Evolutionary conservation across 2,329 filamentous ascomycete genomes (phyloP).

Genomic region (Talaromyces sp.): DNA sequence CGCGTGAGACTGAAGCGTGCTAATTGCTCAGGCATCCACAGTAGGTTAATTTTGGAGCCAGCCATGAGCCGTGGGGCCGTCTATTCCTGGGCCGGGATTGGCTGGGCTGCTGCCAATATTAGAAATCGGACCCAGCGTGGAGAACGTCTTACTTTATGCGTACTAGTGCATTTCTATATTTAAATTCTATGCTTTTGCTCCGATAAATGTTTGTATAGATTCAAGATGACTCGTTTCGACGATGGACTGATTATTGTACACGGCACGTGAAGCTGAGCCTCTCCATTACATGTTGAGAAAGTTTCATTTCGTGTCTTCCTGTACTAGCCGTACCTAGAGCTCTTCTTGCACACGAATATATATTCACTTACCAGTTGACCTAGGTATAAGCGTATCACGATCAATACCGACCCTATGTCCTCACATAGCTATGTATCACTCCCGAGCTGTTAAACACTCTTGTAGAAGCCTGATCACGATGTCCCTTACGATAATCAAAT

Average conservation of each 20-base stretch:
- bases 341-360: neutral
- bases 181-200: neutral
- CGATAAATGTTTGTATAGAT: neutral
- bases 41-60: constrained; percentile 4
- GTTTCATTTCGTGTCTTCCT: neutral
- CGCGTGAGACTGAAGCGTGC: neutral
- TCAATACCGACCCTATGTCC: too few relatives aligned
- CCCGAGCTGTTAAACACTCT: neutral
- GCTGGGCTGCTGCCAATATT: constrained; percentile 8
- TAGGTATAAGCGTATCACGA: too few relatives aligned
- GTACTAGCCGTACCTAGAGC: neutral
- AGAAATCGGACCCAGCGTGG: constrained; percentile 8
- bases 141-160: neutral
- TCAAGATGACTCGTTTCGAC: neutral
- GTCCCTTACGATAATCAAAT: neutral
- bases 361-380: neutral
- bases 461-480: neutral
- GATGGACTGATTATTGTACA: neutral
- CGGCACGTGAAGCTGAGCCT: neutral
- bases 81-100: neutral
- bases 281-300: neutral
- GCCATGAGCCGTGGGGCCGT: constrained; percentile 11
- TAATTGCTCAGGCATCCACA: neutral
- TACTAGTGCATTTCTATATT: constrained; percentile 6
- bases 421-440: neutral